These are phyloP conservation scores for Pythium utonaiense DNA, from an alignment of 352 stramenopile species.

Conservation along the genomic window DNA sequence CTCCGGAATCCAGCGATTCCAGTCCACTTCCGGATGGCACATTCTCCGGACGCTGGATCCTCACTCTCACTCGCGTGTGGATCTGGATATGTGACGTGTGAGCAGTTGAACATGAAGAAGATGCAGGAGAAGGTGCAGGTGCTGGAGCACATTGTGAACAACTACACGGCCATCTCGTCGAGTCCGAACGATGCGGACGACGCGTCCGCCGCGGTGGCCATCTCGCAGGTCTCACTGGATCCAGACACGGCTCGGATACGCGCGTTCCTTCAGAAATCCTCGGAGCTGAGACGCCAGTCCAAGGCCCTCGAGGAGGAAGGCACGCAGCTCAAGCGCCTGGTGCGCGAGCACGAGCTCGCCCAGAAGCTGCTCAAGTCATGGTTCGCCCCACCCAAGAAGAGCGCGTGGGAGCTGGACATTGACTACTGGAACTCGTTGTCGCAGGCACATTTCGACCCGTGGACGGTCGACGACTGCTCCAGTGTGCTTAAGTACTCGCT, in stretches of 20 bases:
- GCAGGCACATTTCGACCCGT: constrained; percentile 14
- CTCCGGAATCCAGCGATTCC: neutral
- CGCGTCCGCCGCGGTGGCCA: neutral
- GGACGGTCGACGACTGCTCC: constrained; percentile 23
- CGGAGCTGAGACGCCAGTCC: constrained; percentile 10
- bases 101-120: constrained; percentile 16
- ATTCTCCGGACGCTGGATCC: neutral
- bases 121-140: constrained; percentile 22
- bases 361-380: constrained; percentile 26
- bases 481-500: constrained; percentile 24
- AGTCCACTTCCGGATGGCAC: neutral
- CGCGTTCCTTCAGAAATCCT: constrained; percentile 11
- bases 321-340: constrained; percentile 15
- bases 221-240: constrained; percentile 2
- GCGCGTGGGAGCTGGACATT: constrained; percentile 23
- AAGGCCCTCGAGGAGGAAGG: constrained; percentile 15
- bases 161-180: constrained; percentile 19
- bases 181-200: neutral
- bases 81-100: constrained; percentile 5
- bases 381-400: constrained; percentile 21
- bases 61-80: neutral
- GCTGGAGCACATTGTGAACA: constrained; percentile 17
- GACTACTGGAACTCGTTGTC: constrained; percentile 25
- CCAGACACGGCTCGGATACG: constrained; percentile 18
- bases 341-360: constrained; percentile 25